These are phyloP conservation scores for Trichoderma asperelloides DNA, from an alignment of 495 filamentous ascomycete genomes.

Conservation along the genomic window DNA sequence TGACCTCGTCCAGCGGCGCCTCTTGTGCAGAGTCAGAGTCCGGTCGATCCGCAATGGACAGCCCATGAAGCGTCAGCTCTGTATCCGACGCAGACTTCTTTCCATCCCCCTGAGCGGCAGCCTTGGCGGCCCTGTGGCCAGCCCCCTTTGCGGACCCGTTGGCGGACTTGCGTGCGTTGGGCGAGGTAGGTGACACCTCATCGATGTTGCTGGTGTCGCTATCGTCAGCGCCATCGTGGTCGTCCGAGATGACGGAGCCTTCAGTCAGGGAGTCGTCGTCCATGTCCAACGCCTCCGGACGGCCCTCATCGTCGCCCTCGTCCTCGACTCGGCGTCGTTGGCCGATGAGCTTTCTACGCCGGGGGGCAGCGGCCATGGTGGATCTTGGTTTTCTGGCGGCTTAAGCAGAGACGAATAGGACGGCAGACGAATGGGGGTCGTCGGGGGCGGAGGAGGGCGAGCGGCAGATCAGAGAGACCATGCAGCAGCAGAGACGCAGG, in stretches of 20 bases:
- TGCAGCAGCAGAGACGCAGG: neutral
- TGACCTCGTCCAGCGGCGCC: slow-evolving; percentile 58
- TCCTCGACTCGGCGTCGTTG: slow-evolving; percentile 73
- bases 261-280: slow-evolving; percentile 82
- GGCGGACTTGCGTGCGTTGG: slow-evolving; percentile 29
- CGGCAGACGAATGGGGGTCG: slow-evolving; percentile 1
- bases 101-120: slow-evolving; percentile 19
- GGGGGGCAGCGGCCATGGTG: slow-evolving; percentile 50
- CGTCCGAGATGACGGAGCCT: slow-evolving; percentile 64
- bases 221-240: slow-evolving; percentile 68
- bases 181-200: slow-evolving; percentile 43
- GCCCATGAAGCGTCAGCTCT: slow-evolving; percentile 78
- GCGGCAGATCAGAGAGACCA: slow-evolving; percentile 2
- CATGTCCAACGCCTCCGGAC: slow-evolving; percentile 52
- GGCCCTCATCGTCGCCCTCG: slow-evolving; percentile 68
- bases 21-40: slow-evolving; percentile 44
- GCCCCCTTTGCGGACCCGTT: slow-evolving; percentile 32
- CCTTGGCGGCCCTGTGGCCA: slow-evolving; percentile 29
- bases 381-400: neutral
- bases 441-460: slow-evolving; percentile 4
- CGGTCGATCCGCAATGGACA: slow-evolving; percentile 55
- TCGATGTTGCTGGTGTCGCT: slow-evolving; percentile 67
- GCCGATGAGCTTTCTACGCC: slow-evolving; percentile 63
- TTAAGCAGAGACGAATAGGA: slow-evolving; percentile 4
- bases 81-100: slow-evolving; percentile 53